These are phyloP conservation scores for Fusarium equiseti DNA, from an alignment of 2,329 filamentous ascomycete genomes.

Conservation along the genomic window DNA sequence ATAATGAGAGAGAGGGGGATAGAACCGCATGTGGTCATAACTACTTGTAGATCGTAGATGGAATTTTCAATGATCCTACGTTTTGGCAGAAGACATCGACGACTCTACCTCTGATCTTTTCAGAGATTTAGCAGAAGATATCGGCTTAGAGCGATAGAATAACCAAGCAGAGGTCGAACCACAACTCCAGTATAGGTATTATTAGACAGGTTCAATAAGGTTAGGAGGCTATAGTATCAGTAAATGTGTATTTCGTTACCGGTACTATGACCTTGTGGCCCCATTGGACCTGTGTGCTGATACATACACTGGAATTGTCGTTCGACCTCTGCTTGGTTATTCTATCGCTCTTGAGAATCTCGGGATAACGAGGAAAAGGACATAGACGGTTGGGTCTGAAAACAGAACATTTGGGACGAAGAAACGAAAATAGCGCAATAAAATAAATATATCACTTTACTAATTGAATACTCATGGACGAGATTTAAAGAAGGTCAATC, in stretches of 20 bases:
- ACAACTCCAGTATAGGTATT: neutral
- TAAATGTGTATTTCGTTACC: neutral
- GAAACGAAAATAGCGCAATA: constrained; percentile 14
- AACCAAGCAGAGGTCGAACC: neutral
- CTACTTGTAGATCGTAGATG: constrained; percentile 12
- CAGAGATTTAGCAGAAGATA: neutral
- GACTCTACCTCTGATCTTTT: neutral
- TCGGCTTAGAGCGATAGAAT: neutral
- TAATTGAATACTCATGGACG: neutral
- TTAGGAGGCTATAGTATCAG: neutral
- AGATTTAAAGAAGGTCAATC: no score
- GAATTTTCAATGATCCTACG: neutral
- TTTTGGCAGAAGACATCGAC: neutral
- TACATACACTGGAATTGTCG: neutral
- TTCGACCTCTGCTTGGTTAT: neutral
- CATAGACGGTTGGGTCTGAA: neutral
- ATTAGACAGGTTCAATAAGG: neutral
- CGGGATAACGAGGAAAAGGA: neutral
- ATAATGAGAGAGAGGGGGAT: neutral
- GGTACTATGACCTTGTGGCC: neutral
- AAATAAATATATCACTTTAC: neutral
- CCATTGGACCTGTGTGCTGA: neutral
- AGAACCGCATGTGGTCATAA: neutral
- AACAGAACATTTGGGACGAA: constrained; percentile 2
- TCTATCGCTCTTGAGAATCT: neutral